Evolutionary conservation across 2,329 filamentous ascomycete species (phyloP), one percentile per base, ranked within the genome.

Genomic region (Helotiales sp.): DNA sequence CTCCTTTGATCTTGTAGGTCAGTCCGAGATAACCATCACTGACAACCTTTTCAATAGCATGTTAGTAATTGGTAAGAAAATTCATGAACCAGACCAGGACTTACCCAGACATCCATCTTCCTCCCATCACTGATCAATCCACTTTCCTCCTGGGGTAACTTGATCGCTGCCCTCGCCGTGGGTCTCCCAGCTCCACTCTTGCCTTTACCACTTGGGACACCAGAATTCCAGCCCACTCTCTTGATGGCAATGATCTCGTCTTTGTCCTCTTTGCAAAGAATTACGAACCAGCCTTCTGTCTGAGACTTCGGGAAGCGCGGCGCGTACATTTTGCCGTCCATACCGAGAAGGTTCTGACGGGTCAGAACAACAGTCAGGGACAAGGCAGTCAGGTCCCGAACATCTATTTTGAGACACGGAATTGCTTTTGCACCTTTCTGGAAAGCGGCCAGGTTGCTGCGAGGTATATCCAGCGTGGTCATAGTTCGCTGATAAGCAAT

Each of bases 271-370:
- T 91, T 88, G 6, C 89, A 90, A 0, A 97, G 85, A 24, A 98
- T 77, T 15, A 96, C 87, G 78, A 99, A 98, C 86, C 90, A 98
- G 0, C 94, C 94, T 76, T 99, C 96, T 0, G 89, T 96, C 79
- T 99, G 96, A 17, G 93, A 89, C 80, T 99, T 99, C 0, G 95
- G 95, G 80, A 97, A 98, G 24, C 87, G 86, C 2, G 96, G 95
- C 0, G 96, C 93, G 74, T 90, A 97, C 76, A 97, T 91, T 68
- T 91, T 87, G 58, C 87, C 89, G 1, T 93, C 91, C 75, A 91
- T 86, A 13, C 83, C 82, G 3, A 90, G 79, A 0, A 86, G 77
- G 78, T 97, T 97, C 59, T 86, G 81, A 0, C 94, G 88, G 49
- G 82, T 83, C 15, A 97, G 77, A 1, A 81, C 80, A 11, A 96